phyloP scores from a whole-genome alignment of 768 basidiomycete species.

The Lactarius pseudohatsudake region DNA sequence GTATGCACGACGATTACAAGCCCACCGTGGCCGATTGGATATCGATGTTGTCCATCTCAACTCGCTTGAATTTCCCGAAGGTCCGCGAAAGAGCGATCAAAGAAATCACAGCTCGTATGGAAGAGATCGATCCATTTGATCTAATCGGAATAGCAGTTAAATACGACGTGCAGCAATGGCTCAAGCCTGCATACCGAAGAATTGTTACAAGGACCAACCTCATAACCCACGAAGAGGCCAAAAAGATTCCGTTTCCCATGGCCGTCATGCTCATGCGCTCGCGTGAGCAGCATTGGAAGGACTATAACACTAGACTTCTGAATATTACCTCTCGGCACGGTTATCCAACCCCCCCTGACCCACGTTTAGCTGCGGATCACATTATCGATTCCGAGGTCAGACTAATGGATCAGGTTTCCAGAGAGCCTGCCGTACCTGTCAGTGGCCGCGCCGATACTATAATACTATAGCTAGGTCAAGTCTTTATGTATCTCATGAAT shows the following conservation, averaged over 20 bases:
- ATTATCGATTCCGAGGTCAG: slow-evolving; percentile 9
- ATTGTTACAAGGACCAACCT: slow-evolving; percentile 11
- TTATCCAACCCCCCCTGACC: background rate
- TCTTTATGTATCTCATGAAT: too few species aligned
- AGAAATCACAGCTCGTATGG: slow-evolving; percentile 19
- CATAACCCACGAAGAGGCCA: slow-evolving; percentile 14
- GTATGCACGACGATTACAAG: slow-evolving; percentile 20
- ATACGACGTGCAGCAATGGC: slow-evolving; percentile 30
- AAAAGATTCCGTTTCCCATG: slow-evolving; percentile 10
- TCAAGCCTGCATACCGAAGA: slow-evolving; percentile 24
- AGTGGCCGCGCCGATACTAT: too few species aligned
- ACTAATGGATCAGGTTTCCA: slow-evolving; percentile 1
- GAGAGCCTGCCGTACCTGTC: background rate
- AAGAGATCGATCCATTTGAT: slow-evolving; percentile 24
- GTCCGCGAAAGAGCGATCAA: slow-evolving; percentile 26
- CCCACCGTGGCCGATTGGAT: slow-evolving; percentile 26
- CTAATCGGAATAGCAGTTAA: slow-evolving; percentile 28
- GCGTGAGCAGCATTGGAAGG: slow-evolving; percentile 18
- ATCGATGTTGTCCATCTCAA: slow-evolving; percentile 26
- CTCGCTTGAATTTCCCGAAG: slow-evolving; percentile 21
- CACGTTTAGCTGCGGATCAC: background rate
- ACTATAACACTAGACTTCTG: background rate
- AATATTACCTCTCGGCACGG: background rate
- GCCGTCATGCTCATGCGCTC: slow-evolving; percentile 22
- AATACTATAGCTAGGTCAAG: background rate